Percentiles rank a stretch among this genome's conserved stretches.
phyloP scores from a whole-genome alignment of 177 flowering plant species.

The Telopea speciosissima region DNA sequence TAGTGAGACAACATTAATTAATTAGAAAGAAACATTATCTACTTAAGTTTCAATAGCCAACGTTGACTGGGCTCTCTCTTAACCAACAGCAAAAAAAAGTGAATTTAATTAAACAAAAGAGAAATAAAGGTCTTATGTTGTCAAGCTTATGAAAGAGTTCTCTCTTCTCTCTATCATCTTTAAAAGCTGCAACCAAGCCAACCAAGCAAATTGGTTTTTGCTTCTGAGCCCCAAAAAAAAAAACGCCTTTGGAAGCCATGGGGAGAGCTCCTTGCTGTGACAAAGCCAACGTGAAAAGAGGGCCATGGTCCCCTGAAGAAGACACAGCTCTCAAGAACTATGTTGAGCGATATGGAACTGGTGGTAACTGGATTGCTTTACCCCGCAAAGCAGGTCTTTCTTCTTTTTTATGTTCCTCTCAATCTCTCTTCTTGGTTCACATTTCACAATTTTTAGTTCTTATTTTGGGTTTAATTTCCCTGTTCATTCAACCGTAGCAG shows the following conservation, averaged over 20 bases:
- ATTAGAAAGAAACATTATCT: too few relatives aligned
- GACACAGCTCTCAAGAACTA: constrained; percentile 38
- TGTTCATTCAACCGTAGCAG: too few relatives aligned
- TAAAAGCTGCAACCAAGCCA: constrained; percentile 1
- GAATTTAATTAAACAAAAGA: neutral
- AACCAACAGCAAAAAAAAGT: neutral
- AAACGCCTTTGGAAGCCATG: too few relatives aligned
- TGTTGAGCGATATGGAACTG: constrained; percentile 36
- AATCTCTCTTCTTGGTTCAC: neutral
- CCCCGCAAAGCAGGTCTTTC: constrained; percentile 50
- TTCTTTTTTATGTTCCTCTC: neutral
- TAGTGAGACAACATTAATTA: too few relatives aligned
- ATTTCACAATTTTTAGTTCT: constrained; percentile 1
- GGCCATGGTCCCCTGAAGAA: constrained; percentile 69
- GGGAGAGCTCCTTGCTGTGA: constrained; percentile 70
- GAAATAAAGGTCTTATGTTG: neutral
- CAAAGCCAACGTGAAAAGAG: constrained; percentile 57
- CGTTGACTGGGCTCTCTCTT: neutral
- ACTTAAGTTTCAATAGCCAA: neutral
- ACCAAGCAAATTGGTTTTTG: neutral
- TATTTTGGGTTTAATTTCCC: too few relatives aligned
- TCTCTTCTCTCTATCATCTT: neutral
- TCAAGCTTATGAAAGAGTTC: neutral
- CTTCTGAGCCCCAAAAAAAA: neutral
- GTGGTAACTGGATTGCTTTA: constrained; percentile 49